Evolutionary conservation across 129 eudicot species (phyloP), one percentile per base, ranked within the genome.

Genomic region (Ambrosia trifida): DNA sequence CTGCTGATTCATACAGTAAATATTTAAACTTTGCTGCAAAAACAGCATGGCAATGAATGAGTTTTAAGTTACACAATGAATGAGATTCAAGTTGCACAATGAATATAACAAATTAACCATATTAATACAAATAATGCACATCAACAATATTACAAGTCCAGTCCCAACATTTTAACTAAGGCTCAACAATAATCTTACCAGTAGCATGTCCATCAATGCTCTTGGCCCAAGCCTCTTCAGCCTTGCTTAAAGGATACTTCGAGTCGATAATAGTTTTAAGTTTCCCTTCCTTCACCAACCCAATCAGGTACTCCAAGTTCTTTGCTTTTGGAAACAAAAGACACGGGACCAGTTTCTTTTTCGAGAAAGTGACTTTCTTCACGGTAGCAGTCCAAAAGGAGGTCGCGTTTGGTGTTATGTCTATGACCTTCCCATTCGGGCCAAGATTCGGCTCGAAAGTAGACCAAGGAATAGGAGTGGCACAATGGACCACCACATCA

Each of bases 161-260:
- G 18, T 70, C 69, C 47, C 47, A 44, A 35, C 50, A 13, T 45
- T 19, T 64, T 2, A 75, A 57, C 62, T 67, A 87, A 3, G 87
- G 89, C 82, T 87, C 95, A 28, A 87, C 86, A 3, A 87, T 77
- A 62, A 87, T 78, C 78, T 90, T 90, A 51, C 95, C 97, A 41
- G 91, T 90, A 36, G 97, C 97, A 85, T 90, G 97, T 10, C 95
- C 95, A 56, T 85, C 91, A 11, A 87, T 90, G 36, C 82, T 87
- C 85, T 78, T 85, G 40, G 84, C 89, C 97, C 95, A 87, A 36
- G 91, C 97, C 46, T 83, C 95, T 70, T 87, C 89, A 33, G 89
- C 95, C 46, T 81, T 81, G 50, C 80, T 90, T 64, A 90, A 74
- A 32, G 86, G 77, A 81, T 74, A 9, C 52, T 75, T 87, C 1